Base-by-base conservation (phyloP, 352 stramenopile species). In the Pseudoperonospora humuli region DNA sequence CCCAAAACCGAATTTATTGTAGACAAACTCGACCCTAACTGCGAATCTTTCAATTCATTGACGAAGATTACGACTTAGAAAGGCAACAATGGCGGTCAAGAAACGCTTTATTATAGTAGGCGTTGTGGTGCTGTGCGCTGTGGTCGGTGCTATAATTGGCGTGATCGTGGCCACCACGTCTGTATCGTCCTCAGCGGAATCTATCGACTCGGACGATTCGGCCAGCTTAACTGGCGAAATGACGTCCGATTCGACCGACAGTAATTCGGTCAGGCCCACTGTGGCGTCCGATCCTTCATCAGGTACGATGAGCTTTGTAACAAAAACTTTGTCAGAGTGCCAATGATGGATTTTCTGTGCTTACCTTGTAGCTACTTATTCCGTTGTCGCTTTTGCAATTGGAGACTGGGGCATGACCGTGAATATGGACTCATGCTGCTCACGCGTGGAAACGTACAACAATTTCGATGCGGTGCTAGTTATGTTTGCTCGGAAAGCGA, bases 391-490 rank as follows among this genome's bases (percentile, higher is more conserved):
- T 11, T 68, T 81, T 29, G 71, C 71, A 23, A 81, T 84, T 23
- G 71, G 71, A 43, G 71, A 84, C 49, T 84, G 71, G 71, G 71
- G 71, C 5, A 64, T 58, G 3, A 72, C 69, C 11, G 51, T 64
- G 20, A 59, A 45, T 1, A 44, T 66, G 18, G 68, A 78, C 54
- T 79, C 67, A 35, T 83, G 70, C 45, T 83, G 70, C 59, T 64
- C 54, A 2, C 53, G 51, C 29, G 61, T 50, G 7, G 49, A 45
- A 3, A 67, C 57, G 26, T 81, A 49, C 50, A 65, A 73, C 29
- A 55, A 70, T 51, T 78, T 71, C 20, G 62, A 72, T 38, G 73
- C 36, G 72, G 73, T 17, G 68, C 63, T 32, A 70, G 61, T 33
- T 85, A 69, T 57, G 59, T 85, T 15, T 85, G 73, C 49, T 67